A percentile compares a stretch with the other conserved stretches of the same genome.
Conservation (phyloP, 306 rosid species). For the Ceratonia siliqua region DNA sequence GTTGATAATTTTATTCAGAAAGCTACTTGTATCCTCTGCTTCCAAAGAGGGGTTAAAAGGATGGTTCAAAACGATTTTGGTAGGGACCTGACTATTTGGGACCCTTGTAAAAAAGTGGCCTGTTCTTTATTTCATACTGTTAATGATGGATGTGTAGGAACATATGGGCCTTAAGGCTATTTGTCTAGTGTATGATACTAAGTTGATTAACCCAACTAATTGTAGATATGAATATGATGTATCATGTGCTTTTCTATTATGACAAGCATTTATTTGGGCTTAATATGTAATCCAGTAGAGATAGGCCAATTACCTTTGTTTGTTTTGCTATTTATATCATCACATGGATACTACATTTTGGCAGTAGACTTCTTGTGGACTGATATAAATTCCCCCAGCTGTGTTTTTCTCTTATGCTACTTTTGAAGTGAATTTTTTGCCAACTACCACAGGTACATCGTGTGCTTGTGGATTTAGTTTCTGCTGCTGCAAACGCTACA, state of each 20-base stretch:
- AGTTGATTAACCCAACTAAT: constrained; percentile 2
- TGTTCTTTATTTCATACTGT: not conserved
- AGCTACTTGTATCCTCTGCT: constrained; percentile 1
- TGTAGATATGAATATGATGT: not conserved
- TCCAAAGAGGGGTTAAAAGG: constrained; percentile 3
- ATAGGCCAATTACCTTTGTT: not conserved
- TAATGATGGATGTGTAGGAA: not conserved
- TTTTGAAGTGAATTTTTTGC: not conserved
- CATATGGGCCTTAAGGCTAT: not conserved
- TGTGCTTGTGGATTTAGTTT: constrained; percentile 84
- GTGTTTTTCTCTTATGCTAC: constrained; percentile 8
- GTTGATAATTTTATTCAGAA: constrained; percentile 3
- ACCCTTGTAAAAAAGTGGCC: not conserved
- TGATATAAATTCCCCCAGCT: not conserved
- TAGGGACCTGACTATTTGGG: constrained; percentile 6
- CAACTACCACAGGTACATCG: constrained; percentile 73
- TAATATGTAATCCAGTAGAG: not conserved
- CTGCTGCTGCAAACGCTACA: constrained; percentile 89
- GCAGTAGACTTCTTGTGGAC: not conserved
- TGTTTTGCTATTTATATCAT: constrained; percentile 16
- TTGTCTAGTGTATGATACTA: not conserved
- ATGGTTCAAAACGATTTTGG: constrained; percentile 1
- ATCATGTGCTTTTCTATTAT: not conserved
- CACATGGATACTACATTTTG: not conserved
- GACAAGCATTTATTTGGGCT: not conserved